Conservation (phyloP, 164 flowering plant genomes). For the Nymphaea thermarum region DNA sequence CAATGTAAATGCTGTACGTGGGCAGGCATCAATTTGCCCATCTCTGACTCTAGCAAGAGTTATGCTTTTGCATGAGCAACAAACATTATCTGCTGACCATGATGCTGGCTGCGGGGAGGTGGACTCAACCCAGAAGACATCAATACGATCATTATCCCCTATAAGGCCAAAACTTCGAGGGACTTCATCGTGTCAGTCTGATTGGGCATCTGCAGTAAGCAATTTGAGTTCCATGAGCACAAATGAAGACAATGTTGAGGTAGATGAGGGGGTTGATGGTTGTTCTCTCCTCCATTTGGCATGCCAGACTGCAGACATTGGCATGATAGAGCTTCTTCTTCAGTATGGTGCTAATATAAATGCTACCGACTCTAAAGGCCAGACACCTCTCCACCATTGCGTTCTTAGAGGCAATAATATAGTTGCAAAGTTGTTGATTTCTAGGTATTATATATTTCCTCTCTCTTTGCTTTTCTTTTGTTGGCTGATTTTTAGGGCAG, state of each 20-base stretch:
- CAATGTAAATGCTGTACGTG: constrained; percentile 49
- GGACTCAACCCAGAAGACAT: constrained; percentile 1
- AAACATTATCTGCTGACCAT: constrained; percentile 13
- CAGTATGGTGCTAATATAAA: constrained; percentile 76
- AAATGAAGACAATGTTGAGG: constrained; percentile 16
- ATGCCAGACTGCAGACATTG: constrained; percentile 62
- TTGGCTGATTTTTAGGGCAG: neutral
- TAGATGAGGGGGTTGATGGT: constrained; percentile 37
- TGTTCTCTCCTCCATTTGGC: constrained; percentile 81
- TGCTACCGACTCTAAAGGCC: constrained; percentile 58
- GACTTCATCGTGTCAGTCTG: neutral
- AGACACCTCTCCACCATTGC: constrained; percentile 68
- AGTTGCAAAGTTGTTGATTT: constrained; percentile 48
- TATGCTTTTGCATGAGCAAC: constrained; percentile 54
- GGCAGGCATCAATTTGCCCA: constrained; percentile 24
- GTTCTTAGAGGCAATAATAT: constrained; percentile 33
- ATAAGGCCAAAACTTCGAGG: neutral
- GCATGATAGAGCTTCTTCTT: constrained; percentile 86
- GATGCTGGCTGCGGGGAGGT: constrained; percentile 15
- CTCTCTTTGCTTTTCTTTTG: constrained; percentile 18
- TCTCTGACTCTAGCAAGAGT: constrained; percentile 37
- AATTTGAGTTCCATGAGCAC: constrained; percentile 14
- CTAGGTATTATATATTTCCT: constrained; percentile 31
- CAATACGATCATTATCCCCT: neutral
- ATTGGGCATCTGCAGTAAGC: constrained; percentile 18